A percentile compares a stretch with the other conserved stretches of the same genome.
These are phyloP conservation scores for Aspergillus udagawae DNA, from an alignment of 2,329 filamentous ascomycete genomes.

Conservation along the genomic window DNA sequence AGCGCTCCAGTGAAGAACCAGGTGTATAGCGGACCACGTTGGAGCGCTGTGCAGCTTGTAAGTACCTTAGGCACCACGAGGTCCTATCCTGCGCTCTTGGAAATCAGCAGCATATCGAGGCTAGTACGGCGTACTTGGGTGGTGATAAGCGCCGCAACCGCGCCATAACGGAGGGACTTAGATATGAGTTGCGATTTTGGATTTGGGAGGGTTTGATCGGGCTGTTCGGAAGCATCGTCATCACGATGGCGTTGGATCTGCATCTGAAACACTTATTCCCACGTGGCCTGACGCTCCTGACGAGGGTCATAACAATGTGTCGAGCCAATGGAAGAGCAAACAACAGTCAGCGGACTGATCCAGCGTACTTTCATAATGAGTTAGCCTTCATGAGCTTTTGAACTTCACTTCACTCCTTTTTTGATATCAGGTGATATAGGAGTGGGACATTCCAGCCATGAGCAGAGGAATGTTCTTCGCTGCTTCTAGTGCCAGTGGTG, in stretches of 20 bases:
- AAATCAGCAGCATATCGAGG: no score
- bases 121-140: not conserved
- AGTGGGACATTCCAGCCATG: not conserved
- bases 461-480: slow-evolving; percentile 2
- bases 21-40: not conserved
- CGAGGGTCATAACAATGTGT: not conserved
- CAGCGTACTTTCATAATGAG: not conserved
- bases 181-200: not conserved
- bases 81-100: not conserved
- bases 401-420: not conserved
- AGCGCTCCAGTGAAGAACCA: not conserved
- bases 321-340: not conserved
- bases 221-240: not conserved
- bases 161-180: not conserved
- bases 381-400: not conserved
- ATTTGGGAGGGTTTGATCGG: not conserved
- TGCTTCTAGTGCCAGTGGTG: not conserved
- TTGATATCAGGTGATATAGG: not conserved
- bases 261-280: not conserved
- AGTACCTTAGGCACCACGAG: not conserved
- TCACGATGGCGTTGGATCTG: not conserved
- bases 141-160: not conserved
- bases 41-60: not conserved
- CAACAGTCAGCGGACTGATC: not conserved
- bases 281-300: not conserved